Conservation (phyloP, 2,329 filamentous ascomycete species). For the Ceratocystis albifundus region DNA sequence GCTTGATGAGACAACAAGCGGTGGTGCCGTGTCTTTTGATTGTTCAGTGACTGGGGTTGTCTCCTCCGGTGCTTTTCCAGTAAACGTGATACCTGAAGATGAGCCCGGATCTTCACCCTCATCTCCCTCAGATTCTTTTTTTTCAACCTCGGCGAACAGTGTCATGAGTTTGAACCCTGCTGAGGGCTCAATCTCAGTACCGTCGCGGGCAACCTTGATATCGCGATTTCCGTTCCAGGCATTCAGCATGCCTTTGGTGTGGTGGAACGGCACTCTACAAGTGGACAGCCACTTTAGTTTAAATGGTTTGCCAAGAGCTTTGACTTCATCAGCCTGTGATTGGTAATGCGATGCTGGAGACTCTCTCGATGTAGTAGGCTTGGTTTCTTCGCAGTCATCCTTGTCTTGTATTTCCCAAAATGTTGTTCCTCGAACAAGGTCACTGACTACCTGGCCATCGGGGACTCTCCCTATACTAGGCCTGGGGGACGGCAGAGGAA, state of each 20-base stretch:
- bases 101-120: background rate
- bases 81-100: too few relatives aligned
- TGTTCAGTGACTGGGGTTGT: background rate
- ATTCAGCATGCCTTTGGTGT: conserved; percentile 75
- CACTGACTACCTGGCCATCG: conserved; percentile 78
- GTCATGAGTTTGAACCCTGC: conserved; percentile 66
- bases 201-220: conserved; percentile 90
- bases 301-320: conserved; percentile 62
- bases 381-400: conserved; percentile 32
- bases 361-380: background rate
- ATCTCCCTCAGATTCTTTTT: conserved; percentile 24
- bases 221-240: conserved; percentile 93
- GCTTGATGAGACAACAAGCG: background rate
- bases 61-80: background rate
- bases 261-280: conserved; percentile 72
- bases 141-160: conserved; percentile 56
- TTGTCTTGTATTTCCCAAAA: conserved; percentile 66
- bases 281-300: conserved; percentile 83
- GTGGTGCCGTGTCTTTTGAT: background rate
- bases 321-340: conserved; percentile 37
- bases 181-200: conserved; percentile 78
- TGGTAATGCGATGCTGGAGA: conserved; percentile 39
- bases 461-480: conserved; percentile 67
- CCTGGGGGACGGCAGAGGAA: conserved; percentile 69
- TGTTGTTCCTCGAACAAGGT: conserved; percentile 85